These are phyloP conservation scores for Pyrenula aspistea DNA, from an alignment of 495 filamentous ascomycete species.

Conservation along the genomic window DNA sequence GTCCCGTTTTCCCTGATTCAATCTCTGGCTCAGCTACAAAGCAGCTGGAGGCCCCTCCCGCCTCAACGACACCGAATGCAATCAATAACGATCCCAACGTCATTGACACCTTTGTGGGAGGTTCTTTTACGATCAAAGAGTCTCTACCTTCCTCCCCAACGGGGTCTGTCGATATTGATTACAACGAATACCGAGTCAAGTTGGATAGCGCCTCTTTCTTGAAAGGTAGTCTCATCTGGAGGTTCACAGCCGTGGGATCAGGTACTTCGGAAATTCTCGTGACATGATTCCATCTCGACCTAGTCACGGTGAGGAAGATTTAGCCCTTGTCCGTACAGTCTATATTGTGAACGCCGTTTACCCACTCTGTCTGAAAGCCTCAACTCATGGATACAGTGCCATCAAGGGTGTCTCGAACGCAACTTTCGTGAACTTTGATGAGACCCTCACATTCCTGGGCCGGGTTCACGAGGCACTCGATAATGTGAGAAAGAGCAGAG, in stretches of 20 bases:
- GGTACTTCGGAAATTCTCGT: background rate
- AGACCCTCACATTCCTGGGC: background rate
- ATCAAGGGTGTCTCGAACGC: background rate
- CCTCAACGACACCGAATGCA: background rate
- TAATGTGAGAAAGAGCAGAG: background rate
- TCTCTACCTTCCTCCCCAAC: background rate
- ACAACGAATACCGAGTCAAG: background rate
- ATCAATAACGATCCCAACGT: background rate
- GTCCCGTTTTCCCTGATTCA: background rate
- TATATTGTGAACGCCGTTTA: background rate
- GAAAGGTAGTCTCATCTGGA: background rate
- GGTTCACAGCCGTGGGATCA: background rate
- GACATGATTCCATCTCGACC: background rate
- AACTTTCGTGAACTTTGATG: background rate
- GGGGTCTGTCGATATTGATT: background rate
- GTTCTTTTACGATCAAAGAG: background rate
- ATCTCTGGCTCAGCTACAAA: background rate
- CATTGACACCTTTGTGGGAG: background rate
- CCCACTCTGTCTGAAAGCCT: background rate
- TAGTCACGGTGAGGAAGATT: background rate
- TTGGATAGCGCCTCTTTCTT: background rate
- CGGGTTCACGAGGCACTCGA: background rate
- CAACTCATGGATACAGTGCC: background rate
- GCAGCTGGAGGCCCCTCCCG: background rate
- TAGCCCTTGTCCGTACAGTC: background rate